A percentile compares a stretch with the other conserved stretches of the same genome.
Evolutionary conservation across 2,329 filamentous ascomycete genomes (phyloP).

Genomic region (Chaetoscypha palmicola): DNA sequence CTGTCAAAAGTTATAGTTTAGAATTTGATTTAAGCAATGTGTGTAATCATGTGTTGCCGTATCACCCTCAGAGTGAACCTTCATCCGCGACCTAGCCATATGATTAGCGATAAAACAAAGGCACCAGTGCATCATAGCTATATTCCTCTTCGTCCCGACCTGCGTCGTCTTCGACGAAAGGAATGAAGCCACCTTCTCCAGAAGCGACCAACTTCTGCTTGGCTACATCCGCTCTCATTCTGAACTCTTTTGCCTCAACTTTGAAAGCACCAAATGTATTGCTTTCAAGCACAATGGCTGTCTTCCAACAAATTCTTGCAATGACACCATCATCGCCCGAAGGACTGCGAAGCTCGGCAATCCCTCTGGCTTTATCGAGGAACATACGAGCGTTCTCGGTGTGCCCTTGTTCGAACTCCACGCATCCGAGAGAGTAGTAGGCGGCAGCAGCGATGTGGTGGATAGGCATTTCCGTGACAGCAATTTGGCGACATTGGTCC

Average conservation of each 20-base stretch:
- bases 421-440: constrained; percentile 17
- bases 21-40: no score
- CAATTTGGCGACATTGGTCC: constrained; percentile 12
- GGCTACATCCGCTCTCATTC: constrained; percentile 18
- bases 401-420: constrained; percentile 9
- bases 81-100: no score
- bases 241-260: constrained; percentile 11
- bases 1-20: no score
- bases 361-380: constrained; percentile 19
- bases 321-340: constrained; percentile 17
- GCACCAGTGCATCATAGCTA: constrained; percentile 17
- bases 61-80: no score
- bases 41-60: no score
- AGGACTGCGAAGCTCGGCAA: constrained; percentile 21
- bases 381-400: constrained; percentile 9
- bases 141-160: constrained; percentile 14
- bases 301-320: constrained; percentile 22
- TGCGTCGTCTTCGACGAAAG: constrained; percentile 29
- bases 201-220: constrained; percentile 13
- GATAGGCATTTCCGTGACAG: constrained; percentile 12
- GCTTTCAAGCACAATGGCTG: constrained; percentile 15
- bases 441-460: constrained; percentile 18
- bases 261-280: constrained; percentile 14
- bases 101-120: constrained; percentile 9
- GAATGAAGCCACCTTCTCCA: constrained; percentile 30